phyloP scores from a whole-genome alignment of 2,329 filamentous ascomycete species.

The Calycina herbarum region DNA sequence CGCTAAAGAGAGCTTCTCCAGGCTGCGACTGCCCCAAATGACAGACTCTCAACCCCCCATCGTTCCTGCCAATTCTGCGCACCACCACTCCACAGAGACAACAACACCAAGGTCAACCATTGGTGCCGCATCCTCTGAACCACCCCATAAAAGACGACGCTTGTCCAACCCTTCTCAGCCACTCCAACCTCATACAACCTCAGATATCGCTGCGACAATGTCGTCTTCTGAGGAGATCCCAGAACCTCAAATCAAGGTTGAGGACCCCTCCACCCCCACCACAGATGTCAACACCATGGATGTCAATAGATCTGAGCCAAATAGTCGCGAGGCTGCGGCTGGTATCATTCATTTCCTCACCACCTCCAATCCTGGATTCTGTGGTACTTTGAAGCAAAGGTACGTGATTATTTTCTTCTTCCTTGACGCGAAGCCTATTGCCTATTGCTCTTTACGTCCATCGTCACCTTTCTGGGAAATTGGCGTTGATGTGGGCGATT shows the following conservation, averaged over 20 bases:
- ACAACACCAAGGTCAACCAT: neutral
- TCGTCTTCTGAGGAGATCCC: neutral
- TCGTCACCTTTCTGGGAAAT: neutral
- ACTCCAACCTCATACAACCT: neutral
- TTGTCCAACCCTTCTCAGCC: neutral
- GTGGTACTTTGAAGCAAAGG: constrained; percentile 68
- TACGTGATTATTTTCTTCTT: constrained; percentile 33
- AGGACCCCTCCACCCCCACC: neutral
- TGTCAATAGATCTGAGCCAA: constrained; percentile 8
- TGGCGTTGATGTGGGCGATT: neutral
- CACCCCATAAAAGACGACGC: constrained; percentile 28
- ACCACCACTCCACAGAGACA: neutral
- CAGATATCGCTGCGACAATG: neutral
- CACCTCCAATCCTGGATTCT: constrained; percentile 56
- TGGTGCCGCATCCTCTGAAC: constrained; percentile 12
- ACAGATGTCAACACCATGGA: neutral
- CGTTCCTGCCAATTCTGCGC: neutral
- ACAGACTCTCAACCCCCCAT: neutral
- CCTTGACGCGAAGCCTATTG: constrained; percentile 4
- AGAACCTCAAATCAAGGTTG: neutral
- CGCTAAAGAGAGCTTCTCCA: too few species aligned
- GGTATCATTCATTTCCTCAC: constrained; percentile 67
- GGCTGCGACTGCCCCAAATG: neutral
- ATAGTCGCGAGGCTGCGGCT: constrained; percentile 38
- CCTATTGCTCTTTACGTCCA: neutral